Evolutionary conservation across 331 rosid genomes (phyloP), one percentile per base, ranked within the genome.

Genomic region (Dryas integrifolia): DNA sequence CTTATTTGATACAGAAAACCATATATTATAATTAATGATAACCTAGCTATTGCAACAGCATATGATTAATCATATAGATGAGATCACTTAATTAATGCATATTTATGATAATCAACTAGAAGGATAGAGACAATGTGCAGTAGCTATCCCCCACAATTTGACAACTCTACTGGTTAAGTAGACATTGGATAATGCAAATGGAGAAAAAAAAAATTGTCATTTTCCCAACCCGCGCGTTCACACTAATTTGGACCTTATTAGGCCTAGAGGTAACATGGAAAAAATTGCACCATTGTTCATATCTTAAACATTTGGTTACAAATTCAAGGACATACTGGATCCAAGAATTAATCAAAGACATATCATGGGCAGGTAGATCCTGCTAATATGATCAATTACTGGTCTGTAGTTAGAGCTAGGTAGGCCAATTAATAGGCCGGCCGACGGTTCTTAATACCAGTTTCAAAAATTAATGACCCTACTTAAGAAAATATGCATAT

Each of bases 371-470:
- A 60, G 65, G 65, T 60, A 60, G 65, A 60, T 60, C 46, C 65
- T 60, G 46, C 65, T 40, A 60, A 38, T 38, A 38, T 45, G 39
- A 8, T 55, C 21, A 61, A 21, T 67, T 67, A 76, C 70, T 80
- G 82, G 84, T 55, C 59, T 72, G 77, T 61, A 61, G 76, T 74
- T 80, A 81, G 81, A 79, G 79, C 85, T 79, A 77, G 69, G 82
- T 85, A 86, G 71, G 84, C 58, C 39, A 67, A 55, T 6, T 40
- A 75, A 75, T 83, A 86, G 90, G 85, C 85, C 86, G 84, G 94
- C 75, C 4, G 56, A 10, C 43, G 66, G 65, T 24, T 62, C 39
- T 9, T 52, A 13, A 58, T 58, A 16, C 64, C 70, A 38, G 55
- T n/a, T 69, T n/a, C 35, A 64, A 24, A 13, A 50, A 57, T 39